phyloP scores from a whole-genome alignment of 2,329 filamentous ascomycete species.

The Penicillium psychrosexuale region DNA sequence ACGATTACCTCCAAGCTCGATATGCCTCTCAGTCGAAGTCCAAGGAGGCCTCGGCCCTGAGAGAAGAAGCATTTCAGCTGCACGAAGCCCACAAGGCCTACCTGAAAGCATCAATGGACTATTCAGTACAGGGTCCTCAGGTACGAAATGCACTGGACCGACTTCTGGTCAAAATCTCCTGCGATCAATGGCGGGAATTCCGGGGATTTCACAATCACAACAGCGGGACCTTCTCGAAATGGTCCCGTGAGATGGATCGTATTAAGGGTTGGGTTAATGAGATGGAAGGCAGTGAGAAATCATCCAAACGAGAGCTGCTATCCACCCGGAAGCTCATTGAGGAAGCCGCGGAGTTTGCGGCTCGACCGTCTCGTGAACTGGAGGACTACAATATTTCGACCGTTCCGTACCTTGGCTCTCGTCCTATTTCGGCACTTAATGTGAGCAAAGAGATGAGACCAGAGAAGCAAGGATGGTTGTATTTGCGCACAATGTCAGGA shows the following conservation, averaged over 20 bases:
- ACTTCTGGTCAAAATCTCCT: conserved; percentile 77
- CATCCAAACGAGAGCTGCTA: conserved; percentile 78
- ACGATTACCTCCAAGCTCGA: conserved; percentile 75
- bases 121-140: conserved; percentile 82
- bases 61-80: conserved; percentile 93
- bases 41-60: conserved; percentile 84
- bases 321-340: conserved; percentile 77
- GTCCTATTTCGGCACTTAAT: conserved; percentile 63
- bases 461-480: conserved; percentile 96
- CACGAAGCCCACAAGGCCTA: conserved; percentile 91
- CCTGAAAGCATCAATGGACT: conserved; percentile 89
- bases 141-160: conserved; percentile 80
- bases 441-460: conserved; percentile 48
- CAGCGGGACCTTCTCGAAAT: conserved; percentile 60
- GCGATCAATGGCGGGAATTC: conserved; percentile 86
- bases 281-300: conserved; percentile 83
- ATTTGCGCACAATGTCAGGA: conserved; percentile 73
- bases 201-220: conserved; percentile 66
- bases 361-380: conserved; percentile 82
- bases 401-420: conserved; percentile 75
- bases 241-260: conserved; percentile 79
- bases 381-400: conserved; percentile 91
- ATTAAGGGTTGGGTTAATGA: conserved; percentile 90
- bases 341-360: conserved; percentile 66
- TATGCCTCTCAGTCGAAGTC: conserved; percentile 85